A percentile compares a stretch with the other conserved stretches of the same genome.
These are phyloP conservation scores for Aspergillus novofumigatus DNA, from an alignment of 2,329 filamentous ascomycete species.

Conservation along the genomic window DNA sequence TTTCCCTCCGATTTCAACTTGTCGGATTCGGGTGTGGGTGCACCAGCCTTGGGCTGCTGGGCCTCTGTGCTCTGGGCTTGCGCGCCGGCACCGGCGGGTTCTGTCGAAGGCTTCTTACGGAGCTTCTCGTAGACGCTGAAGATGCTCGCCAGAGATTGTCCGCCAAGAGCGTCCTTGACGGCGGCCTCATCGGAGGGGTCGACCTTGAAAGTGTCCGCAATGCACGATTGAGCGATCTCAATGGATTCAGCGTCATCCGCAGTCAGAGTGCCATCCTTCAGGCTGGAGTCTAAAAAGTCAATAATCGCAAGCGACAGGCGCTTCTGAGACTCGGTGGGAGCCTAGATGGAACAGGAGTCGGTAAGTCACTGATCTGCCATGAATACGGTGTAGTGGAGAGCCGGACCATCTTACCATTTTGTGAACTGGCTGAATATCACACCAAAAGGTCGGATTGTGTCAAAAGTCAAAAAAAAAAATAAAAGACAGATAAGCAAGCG, in stretches of 20 bases:
- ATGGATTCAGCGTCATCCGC: conserved; percentile 89
- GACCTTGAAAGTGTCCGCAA: conserved; percentile 91
- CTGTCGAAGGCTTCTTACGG: conserved; percentile 58
- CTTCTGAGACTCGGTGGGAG: conserved; percentile 60
- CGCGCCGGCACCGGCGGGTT: conserved; percentile 42
- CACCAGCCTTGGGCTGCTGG: conserved; percentile 33
- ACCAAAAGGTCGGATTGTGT: conserved; percentile 17
- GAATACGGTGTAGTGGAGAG: neutral
- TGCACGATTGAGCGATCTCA: conserved; percentile 91
- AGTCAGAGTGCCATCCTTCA: conserved; percentile 81
- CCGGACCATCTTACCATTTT: neutral
- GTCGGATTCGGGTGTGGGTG: conserved; percentile 68
- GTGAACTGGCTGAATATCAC: neutral
- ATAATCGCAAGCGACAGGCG: conserved; percentile 95
- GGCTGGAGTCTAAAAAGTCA: conserved; percentile 82
- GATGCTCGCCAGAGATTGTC: conserved; percentile 83
- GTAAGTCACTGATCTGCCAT: neutral
- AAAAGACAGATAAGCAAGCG: neutral
- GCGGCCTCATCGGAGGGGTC: conserved; percentile 73
- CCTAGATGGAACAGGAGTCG: conserved; percentile 20
- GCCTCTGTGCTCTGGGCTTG: conserved; percentile 38
- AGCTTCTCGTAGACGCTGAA: conserved; percentile 97
- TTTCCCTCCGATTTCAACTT: conserved; percentile 87
- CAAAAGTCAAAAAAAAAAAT: neutral
- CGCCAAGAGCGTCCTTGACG: conserved; percentile 71